Evolutionary conservation across 2,329 filamentous ascomycete genomes (phyloP), one percentile per base, ranked within the genome.

Genomic region (Didymella lethalis): DNA sequence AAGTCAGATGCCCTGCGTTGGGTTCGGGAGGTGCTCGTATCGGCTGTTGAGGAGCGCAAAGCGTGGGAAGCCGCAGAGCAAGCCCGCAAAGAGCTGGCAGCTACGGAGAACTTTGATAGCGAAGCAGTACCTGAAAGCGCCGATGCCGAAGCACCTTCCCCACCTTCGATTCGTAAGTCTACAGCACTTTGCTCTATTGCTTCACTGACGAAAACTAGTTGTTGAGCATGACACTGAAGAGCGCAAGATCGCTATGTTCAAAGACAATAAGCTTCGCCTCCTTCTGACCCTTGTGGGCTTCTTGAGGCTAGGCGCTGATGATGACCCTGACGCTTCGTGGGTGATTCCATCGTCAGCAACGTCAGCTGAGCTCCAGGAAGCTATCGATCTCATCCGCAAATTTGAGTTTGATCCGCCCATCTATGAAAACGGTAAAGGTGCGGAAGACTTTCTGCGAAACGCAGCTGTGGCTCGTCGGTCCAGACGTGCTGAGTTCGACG

Each of bases 181-280:
- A 16, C 7, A 7, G 4, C 10, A 57, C 29, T 38, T 55, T 67
- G 32, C 63, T 54, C 71, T 76, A 14, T 6, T 67, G 2, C 40
- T 55, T 72, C 66, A 69, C 31, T 45, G 40, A 58, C 10, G 34
- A 23, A 1, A 4, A 12, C 7, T 56, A 64, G 67, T 76, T 7
- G 64, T 67, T 63, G 84, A 83, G 49, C 83, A 90, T 0, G 87
- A 90, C 57, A 87, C 85, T 41, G 86, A 90, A 45, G 83, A 85
- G 48, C 86, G 88, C 40, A 87, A 88, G 49, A 84, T 84, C 23
- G 90, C 92, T 26, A 88, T 97, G 78, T 96, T 96, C 81, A 96
- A 92, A 73, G 96, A 98, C 76, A 88, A 91, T 10, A 89, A 94
- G 69, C 84, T 98, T 2, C 90, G 93, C 32, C 86, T 98, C 1